phyloP scores from a whole-genome alignment of 1,139 yeast genomes.

The Geotrichum australiense region DNA sequence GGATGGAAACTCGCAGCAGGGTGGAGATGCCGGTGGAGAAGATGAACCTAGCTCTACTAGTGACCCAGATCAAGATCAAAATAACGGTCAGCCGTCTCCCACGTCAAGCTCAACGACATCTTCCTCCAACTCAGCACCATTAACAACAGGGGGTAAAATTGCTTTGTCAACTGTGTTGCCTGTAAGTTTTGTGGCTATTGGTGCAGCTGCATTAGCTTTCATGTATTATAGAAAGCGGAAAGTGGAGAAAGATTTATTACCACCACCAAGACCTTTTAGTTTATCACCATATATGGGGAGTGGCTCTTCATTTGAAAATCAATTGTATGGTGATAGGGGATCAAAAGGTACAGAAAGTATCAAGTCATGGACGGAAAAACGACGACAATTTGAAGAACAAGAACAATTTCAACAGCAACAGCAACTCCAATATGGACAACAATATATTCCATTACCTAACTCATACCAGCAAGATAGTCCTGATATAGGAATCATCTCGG shows the following conservation, averaged over 20 bases:
- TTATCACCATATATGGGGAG: constrained; percentile 16
- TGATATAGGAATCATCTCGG: constrained; percentile 12
- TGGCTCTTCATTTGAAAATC: constrained; percentile 5
- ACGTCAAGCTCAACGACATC: no score
- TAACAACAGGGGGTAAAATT: constrained; percentile 30
- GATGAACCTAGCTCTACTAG: not conserved
- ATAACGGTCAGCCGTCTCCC: not conserved
- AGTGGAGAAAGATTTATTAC: constrained; percentile 9
- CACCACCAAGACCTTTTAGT: constrained; percentile 11
- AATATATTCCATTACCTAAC: not conserved
- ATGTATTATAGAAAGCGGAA: constrained; percentile 14
- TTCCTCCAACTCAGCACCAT: constrained; percentile 4
- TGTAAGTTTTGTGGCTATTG: constrained; percentile 22
- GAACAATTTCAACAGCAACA: constrained; percentile 12
- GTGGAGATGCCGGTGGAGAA: constrained; percentile 7
- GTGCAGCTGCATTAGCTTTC: constrained; percentile 25
- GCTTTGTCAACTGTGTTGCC: constrained; percentile 35
- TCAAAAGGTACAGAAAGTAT: constrained; percentile 25
- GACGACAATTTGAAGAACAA: constrained; percentile 22
- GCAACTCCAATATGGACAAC: constrained; percentile 1
- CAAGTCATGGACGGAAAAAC: constrained; percentile 30
- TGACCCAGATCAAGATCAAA: not conserved
- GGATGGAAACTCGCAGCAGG: not conserved
- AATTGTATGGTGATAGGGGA: constrained; percentile 6
- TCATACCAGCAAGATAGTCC: not conserved